These are phyloP conservation scores for Malassezia sp. DNA, from an alignment of 1,284 basidiomycete species.

Conservation along the genomic window DNA sequence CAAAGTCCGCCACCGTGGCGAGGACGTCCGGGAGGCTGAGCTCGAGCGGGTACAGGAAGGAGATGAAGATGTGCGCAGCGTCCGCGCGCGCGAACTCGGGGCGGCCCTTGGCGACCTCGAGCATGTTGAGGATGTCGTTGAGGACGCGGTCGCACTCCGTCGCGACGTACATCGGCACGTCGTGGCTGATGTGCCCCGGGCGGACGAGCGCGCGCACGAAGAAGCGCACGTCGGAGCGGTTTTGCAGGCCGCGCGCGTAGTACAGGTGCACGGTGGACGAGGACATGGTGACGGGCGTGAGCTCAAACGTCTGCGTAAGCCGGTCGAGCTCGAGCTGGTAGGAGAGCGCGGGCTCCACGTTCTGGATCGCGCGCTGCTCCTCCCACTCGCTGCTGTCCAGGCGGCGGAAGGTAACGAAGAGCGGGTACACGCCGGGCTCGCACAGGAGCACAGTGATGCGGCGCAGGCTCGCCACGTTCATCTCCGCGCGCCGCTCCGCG, in stretches of 20 bases:
- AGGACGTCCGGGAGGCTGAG: slow-evolving; percentile 93
- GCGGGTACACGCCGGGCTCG: slow-evolving; percentile 78
- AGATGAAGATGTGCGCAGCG: slow-evolving; percentile 55
- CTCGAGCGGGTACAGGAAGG: slow-evolving; percentile 91
- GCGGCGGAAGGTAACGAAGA: slow-evolving; percentile 78
- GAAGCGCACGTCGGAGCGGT: slow-evolving; percentile 85
- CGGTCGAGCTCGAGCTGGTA: slow-evolving; percentile 96
- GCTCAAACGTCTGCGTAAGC: slow-evolving; percentile 80
- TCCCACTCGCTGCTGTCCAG: slow-evolving; percentile 63
- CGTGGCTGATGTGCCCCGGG: slow-evolving; percentile 79
- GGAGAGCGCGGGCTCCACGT: slow-evolving; percentile 94
- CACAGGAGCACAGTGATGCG: slow-evolving; percentile 87
- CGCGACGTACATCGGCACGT: slow-evolving; percentile 91
- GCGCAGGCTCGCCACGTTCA: slow-evolving; percentile 70
- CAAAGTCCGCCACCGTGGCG: slow-evolving; percentile 87
- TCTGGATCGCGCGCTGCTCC: slow-evolving; percentile 91
- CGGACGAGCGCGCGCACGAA: slow-evolving; percentile 93
- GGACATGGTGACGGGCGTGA: slow-evolving; percentile 63
- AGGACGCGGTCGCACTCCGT: slow-evolving; percentile 95
- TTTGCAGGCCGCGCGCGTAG: slow-evolving; percentile 85
- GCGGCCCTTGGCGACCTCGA: slow-evolving; percentile 55
- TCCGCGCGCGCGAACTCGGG: slow-evolving; percentile 43
- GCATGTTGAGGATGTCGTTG: slow-evolving; percentile 81
- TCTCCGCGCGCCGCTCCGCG: slow-evolving; percentile 62
- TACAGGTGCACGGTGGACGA: slow-evolving; percentile 68